Base-by-base conservation (phyloP, 2,329 filamentous ascomycete species). In the Dryadomyces quercivorus region DNA sequence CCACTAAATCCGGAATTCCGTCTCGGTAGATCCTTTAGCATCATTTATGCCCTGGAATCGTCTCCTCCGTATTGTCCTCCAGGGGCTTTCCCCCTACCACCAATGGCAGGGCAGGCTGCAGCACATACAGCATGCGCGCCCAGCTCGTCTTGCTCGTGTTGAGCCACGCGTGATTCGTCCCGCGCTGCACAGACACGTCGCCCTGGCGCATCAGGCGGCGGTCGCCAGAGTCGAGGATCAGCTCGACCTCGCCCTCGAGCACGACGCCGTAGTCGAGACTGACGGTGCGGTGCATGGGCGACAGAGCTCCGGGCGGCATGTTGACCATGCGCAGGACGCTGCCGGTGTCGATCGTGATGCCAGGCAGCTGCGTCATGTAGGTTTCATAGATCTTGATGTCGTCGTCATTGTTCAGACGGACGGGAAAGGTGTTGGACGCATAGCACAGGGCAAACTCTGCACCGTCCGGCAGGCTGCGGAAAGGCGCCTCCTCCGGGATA, bases 131-230 rank as follows among this genome's bases (percentile, higher is more conserved):
- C 67, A 76, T 72, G 18, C 74, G 64, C 2, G 70, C 68, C 74
- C 73, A 76, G 18, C 71, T 68, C 0, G 66, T 73, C 43, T 66
- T 58, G 53, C 70, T 71, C 16, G 60, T 59, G 54, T 74, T 73
- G 26, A 62, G 59, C 71, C 71, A 74, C n/a, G 64, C 66, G 61
- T 75, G 72, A 61, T 67, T 70, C 10, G 72, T 74, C 4, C 64
- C 72, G 49, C 74, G 63, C 62, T 76, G 73, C 16, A 76, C 67
- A 15, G 68, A 67, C 15, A 75, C 64, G 61, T 76, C 73, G 0
- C 74, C 74, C 43, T 66, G 65, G 50, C 66, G 60, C 66, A 76
- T 64, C 8, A 66, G 45, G n/a, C 64, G 63, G 50, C 57, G 65
- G 48, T 71, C 71, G 4, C 72, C 72, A 21, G 68, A 68, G 57